Base-by-base conservation (phyloP, 495 filamentous ascomycete genomes). In the Xylaria palmicola region DNA sequence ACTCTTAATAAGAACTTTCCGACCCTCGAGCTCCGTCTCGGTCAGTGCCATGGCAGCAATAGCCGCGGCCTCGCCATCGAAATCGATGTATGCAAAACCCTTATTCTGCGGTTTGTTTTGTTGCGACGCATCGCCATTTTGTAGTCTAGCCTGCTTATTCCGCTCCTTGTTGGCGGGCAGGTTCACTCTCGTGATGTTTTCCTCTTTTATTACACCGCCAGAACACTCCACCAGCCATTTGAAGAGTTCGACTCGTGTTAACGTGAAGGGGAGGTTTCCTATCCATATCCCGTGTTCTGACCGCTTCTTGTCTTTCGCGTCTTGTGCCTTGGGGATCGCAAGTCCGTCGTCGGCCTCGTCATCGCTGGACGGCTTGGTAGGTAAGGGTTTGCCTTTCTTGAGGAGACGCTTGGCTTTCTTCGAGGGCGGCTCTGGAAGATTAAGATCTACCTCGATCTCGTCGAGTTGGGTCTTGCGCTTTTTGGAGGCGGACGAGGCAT, bases 51-150 rank as follows among this genome's bases (percentile, higher is more conserved):
- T 74, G 30, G 91, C 92, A 27, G 88, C 83, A 0, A 86, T 74
- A 63, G 89, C 75, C n/a, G 85, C 86, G 19, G 84, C 81, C 29
- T 82, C 68, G n/a, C 72, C 86, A 12, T 85, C 78, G 68, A 99
- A 95, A 69, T 99, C 95, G 54, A 99, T 86, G 66, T 98, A 98
- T 55, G 95, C 95, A 70, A 96, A 99, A 6, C 94, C 95, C 68
- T 86, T 90, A 75, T 98, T 83, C 63, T 74, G 71, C 19, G 66
- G 62, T 41, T 68, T 71, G 29, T 19, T 45, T 24, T 60, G 48
- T 39, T 61, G 49, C 12, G 63, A 54, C 20, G 66, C 55, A 13
- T 69, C 63, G 62, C 81, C 87, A 29, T 70, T 73, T 32, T 77
- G 70, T 39, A 80, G 73, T 32, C 68, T 65, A 20, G 55, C 62